These are phyloP conservation scores for Kodamaea ohmeri DNA, from an alignment of 1,139 yeast species.

Conservation along the genomic window DNA sequence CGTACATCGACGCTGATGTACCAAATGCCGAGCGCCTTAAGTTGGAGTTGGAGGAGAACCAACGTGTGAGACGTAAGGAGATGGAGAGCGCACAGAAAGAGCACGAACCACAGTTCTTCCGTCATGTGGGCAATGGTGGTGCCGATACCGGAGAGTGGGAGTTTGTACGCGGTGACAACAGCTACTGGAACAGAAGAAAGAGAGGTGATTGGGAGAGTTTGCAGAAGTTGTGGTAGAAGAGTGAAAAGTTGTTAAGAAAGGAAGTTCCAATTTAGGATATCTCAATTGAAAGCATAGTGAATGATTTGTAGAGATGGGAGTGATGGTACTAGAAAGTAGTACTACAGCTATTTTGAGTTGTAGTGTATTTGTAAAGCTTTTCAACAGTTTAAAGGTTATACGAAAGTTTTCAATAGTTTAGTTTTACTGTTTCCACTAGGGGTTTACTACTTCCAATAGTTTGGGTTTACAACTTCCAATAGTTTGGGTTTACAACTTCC, in stretches of 20 bases:
- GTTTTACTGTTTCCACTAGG: too few species aligned
- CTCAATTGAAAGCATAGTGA: background rate
- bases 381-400: too few species aligned
- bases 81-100: conserved; percentile 43
- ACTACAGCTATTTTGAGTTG: too few species aligned
- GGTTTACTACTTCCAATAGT: too few species aligned
- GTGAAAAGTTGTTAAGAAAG: too few species aligned
- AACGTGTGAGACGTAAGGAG: conserved; percentile 70
- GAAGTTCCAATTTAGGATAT: too few species aligned
- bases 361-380: too few species aligned
- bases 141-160: conserved; percentile 57
- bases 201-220: conserved; percentile 58
- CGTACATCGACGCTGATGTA: conserved; percentile 66
- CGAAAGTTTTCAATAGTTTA: too few species aligned
- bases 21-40: conserved; percentile 72
- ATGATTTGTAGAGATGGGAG: too few species aligned
- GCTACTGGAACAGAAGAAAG: conserved; percentile 81
- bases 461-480: too few species aligned
- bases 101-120: conserved; percentile 66
- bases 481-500: background rate
- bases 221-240: conserved; percentile 47
- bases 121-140: conserved; percentile 37
- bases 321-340: too few species aligned
- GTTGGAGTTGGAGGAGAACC: conserved; percentile 68
- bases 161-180: conserved; percentile 55